Percentiles rank a stretch among this genome's conserved stretches.
phyloP scores from a whole-genome alignment of 768 basidiomycete species.

The Gautieria morchelliformis region DNA sequence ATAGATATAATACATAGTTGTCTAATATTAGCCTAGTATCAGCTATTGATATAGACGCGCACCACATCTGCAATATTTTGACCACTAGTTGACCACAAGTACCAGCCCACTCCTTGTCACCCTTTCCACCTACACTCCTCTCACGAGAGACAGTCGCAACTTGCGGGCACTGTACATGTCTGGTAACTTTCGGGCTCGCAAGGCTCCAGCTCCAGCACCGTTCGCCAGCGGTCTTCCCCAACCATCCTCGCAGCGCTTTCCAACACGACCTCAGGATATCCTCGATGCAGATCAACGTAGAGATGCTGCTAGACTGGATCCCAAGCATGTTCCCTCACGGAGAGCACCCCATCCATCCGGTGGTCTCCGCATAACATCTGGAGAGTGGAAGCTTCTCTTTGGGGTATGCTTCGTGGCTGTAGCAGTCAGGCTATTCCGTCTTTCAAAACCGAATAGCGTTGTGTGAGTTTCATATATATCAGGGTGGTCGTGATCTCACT shows the following conservation, averaged over 20 bases:
- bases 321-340: conserved; percentile 31
- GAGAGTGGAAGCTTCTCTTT: conserved; percentile 70
- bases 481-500: not conserved
- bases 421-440: conserved; percentile 75
- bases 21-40: too few relatives aligned
- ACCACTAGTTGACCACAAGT: not conserved
- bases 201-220: conserved; percentile 60
- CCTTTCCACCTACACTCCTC: not conserved
- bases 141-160: not conserved
- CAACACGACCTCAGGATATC: conserved; percentile 52
- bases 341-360: conserved; percentile 40
- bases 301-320: conserved; percentile 62
- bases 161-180: conserved; percentile 24
- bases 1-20: too few relatives aligned
- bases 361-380: conserved; percentile 53
- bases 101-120: not conserved
- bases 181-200: conserved; percentile 50
- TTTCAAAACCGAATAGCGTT: conserved; percentile 82
- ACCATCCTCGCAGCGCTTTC: conserved; percentile 43
- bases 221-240: conserved; percentile 28
- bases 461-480: conserved; percentile 55
- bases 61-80: not conserved
- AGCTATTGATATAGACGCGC: not conserved
- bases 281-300: conserved; percentile 68
- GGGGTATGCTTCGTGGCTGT: conserved; percentile 59